Base-by-base conservation (phyloP, 495 filamentous ascomycete genomes). In the Penicillium diatomitis region DNA sequence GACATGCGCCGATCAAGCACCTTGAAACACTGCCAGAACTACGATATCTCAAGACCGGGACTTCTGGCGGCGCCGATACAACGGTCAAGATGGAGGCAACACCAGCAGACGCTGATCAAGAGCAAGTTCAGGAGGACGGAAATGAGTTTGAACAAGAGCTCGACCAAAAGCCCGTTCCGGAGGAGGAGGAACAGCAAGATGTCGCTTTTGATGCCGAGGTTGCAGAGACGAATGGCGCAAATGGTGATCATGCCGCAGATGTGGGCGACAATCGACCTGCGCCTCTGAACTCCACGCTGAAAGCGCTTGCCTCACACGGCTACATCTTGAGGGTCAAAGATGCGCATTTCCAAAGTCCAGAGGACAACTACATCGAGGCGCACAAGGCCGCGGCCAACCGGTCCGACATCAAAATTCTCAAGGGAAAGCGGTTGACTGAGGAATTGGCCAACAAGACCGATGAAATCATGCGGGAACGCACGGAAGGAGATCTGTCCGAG, bases 1-100 rank as follows among this genome's bases (percentile, higher is more conserved):
- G 92, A 5, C 86, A 95, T 64, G 82, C 82, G 3, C 78, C 80
- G 52, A 74, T 96, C 35, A 70, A 70, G 11, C 82, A 95, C 53
- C 76, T 97, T 11, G 69, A 72, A 50, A 63, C 44, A 5, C 55
- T 72, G n/a, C 66, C 69, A 8, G 66, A 73, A 29, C 57, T 73
- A 29, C 53, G 55, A 47, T 39, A 56, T 3, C 31, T 48, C 12
- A 44, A 51, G 35, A 44, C 41, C 35, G 4, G 7, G 10, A 6
- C 32, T 54, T 12, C 54, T 20, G 20, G 20, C 20, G 20, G 20
- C 20, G 20, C 20, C 20, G 20, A 20, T 20, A 20, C 20, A 20
- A 20, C 20, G 20, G 20, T 20, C 20, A 20, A 20, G 20, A 0
- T 20, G 20, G 20, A 20, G 20, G 20, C 1, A 20, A 20, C 20